Conservation (phyloP, 192 early-diverging fungal genomes). For the Phlyctochytrium planicorne region DNA sequence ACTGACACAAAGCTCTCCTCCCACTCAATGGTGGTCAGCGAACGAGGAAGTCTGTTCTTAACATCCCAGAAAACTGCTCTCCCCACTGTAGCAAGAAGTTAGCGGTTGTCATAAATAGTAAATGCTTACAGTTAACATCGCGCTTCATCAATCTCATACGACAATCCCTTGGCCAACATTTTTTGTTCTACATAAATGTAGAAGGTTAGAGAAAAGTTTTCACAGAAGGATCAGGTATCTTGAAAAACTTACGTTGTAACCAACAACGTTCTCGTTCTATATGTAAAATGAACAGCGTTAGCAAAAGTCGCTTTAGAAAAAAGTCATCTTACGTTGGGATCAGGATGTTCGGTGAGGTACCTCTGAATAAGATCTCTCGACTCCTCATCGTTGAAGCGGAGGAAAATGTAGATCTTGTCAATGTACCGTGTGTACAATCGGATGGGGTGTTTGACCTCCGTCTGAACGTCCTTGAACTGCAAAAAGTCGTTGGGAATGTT, state of each 20-base stretch:
- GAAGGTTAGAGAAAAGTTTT: not conserved
- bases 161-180: slow-evolving; percentile 98
- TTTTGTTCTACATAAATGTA: slow-evolving; percentile 71
- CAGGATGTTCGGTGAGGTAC: slow-evolving; percentile 96
- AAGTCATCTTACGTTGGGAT: slow-evolving; percentile 69
- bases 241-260: slow-evolving; percentile 75
- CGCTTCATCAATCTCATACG: slow-evolving; percentile 99
- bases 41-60: slow-evolving; percentile 94
- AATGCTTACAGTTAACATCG: slow-evolving; percentile 75
- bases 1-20: slow-evolving; percentile 95
- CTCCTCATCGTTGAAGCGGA: slow-evolving; percentile 92
- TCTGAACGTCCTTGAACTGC: slow-evolving; percentile 87
- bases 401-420: slow-evolving; percentile 90
- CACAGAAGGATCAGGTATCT: not conserved
- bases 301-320: slow-evolving; percentile 9
- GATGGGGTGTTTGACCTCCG: slow-evolving; percentile 95
- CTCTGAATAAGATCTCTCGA: slow-evolving; percentile 93
- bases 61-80: slow-evolving; percentile 99
- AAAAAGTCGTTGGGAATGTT: slow-evolving; percentile 93
- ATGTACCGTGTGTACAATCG: slow-evolving; percentile 94
- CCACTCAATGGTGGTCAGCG: slow-evolving; percentile 97
- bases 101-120: not conserved
- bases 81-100: slow-evolving; percentile 53
- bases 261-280: slow-evolving; percentile 92
- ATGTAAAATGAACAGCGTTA: not conserved